Base-by-base conservation (phyloP, 2,329 filamentous ascomycete genomes). In the Leptographium procerum region DNA sequence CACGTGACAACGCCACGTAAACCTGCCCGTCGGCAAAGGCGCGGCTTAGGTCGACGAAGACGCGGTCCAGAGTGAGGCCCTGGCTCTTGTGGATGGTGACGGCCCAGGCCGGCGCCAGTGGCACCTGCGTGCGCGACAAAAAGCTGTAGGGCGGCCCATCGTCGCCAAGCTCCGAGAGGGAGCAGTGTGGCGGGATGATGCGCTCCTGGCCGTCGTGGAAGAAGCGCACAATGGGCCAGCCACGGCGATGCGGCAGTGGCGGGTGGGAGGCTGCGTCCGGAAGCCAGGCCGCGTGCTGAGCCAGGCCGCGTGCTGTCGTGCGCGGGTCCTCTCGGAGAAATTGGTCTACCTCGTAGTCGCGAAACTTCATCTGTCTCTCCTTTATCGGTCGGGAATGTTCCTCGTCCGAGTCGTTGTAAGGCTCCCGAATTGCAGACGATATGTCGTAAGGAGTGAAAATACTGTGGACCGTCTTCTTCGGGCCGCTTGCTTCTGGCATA, bases 51-150 rank as follows among this genome's bases (percentile, higher is more conserved):
- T 86, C 69, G 1, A 86, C 80, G 2, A 77, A 72, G 2, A 82
- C 81, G 4, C 75, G 74, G 24, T 85, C 77, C 4, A 87, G 69
- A 1, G 82, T 85, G 73, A 85, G 79, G 3, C 83, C 81, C 69
- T 86, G 81, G 4, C 75, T 75, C 66, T 84, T 85, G 66, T 87
- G 84, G 2, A 85, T 78, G 0, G 77, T 86, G 64, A 85, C 76
- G 0, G 84, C 84, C 79, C 83, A 87, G 0, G 77, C 84, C 0
- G 82, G 72, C 1, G 75, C 69, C 0, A 87, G 71, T 0, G 84
- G 84, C 7, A 87, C 75, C 64, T 86, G 83, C 0, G 82, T 83
- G n/a, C 84, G 73, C 1, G 72, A 71, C 0, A 85, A 65, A 1
- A 78, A 63, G 40, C 73, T 77, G 61, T 77, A 77, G 0, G 16